Percentiles rank a stretch among this genome's conserved stretches.
Evolutionary conservation across 176 grass and related monocot genomes (phyloP).

Genomic region (Hordeum vulgare): DNA sequence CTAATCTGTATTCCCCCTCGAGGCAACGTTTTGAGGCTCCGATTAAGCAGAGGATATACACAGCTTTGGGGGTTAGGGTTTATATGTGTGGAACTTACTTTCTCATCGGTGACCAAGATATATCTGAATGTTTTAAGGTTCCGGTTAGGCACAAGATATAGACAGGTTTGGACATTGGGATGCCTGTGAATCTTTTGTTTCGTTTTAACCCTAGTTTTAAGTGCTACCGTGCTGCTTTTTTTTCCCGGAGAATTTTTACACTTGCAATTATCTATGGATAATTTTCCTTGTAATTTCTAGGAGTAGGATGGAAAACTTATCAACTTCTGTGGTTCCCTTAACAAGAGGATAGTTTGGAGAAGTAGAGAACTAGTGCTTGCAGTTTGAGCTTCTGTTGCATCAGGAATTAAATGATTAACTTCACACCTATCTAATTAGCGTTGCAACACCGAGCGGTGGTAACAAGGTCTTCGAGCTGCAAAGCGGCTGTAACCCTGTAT

Average conservation of each 20-base stretch:
- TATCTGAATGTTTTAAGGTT: background rate
- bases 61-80: background rate
- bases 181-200: background rate
- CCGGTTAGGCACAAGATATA: background rate
- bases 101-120: background rate
- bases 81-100: background rate
- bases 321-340: background rate
- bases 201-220: background rate
- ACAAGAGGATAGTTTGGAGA: background rate
- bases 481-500: background rate
- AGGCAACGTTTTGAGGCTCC: background rate
- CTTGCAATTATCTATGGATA: background rate
- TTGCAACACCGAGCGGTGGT: background rate
- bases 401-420: background rate
- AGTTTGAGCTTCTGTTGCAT: background rate
- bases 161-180: background rate
- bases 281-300: background rate
- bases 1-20: background rate
- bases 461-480: background rate
- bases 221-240: background rate
- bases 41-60: background rate
- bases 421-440: background rate
- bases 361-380: background rate
- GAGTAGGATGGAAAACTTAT: background rate
- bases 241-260: background rate